Percentiles rank a stretch among this genome's conserved stretches.
phyloP scores from a whole-genome alignment of 225 moss, liverwort and hornwort species.

The Neckera pumila region DNA sequence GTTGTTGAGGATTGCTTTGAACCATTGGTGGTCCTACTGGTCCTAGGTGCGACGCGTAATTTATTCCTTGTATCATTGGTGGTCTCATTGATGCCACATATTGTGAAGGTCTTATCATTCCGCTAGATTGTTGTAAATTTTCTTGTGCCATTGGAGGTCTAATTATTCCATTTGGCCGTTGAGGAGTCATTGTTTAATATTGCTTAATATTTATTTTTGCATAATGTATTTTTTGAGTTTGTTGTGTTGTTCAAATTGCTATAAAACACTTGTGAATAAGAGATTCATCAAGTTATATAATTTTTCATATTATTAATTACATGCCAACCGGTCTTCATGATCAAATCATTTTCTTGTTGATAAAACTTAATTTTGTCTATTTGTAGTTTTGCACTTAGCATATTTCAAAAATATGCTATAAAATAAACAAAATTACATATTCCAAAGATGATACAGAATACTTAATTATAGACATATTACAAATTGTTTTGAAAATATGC shows the following conservation, averaged over 20 bases:
- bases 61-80: not conserved
- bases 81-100: not conserved
- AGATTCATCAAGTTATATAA: no score
- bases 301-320: not conserved
- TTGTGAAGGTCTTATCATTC: not conserved
- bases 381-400: not conserved
- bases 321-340: rapidly evolving
- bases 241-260: not conserved
- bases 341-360: not conserved
- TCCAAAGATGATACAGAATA: not conserved
- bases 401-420: not conserved
- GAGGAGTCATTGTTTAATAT: not conserved
- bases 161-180: not conserved
- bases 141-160: not conserved
- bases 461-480: not conserved
- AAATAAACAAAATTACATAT: not conserved
- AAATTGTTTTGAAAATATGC: not conserved
- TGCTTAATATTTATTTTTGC: rapidly evolving
- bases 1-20: not conserved
- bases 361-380: not conserved
- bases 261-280: not conserved
- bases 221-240: not conserved
- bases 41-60: not conserved
- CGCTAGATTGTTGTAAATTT: not conserved
- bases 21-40: not conserved